A percentile compares a stretch with the other conserved stretches of the same genome.
Evolutionary conservation across 2,329 filamentous ascomycete species (phyloP).

Genomic region (Colletotrichum spinosum): DNA sequence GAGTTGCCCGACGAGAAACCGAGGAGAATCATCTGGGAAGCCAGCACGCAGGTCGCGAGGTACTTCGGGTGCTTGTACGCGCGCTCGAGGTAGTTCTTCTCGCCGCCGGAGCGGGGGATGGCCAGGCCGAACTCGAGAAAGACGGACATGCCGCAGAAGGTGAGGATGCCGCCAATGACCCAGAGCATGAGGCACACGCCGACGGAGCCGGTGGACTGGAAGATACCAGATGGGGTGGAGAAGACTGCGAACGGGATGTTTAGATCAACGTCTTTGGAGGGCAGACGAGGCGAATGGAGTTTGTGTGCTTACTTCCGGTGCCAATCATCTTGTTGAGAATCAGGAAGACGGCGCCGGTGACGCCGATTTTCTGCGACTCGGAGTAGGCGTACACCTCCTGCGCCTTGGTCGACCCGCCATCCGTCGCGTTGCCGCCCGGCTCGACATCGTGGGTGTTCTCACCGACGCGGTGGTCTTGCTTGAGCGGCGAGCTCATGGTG

Average conservation of each 20-base stretch:
- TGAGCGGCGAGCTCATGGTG: conserved; percentile 24
- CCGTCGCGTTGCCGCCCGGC: not conserved
- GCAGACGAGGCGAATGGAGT: not conserved
- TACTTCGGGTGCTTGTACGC: conserved; percentile 70
- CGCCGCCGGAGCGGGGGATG: conserved; percentile 71
- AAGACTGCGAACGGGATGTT: conserved; percentile 53
- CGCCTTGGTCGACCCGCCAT: conserved; percentile 23
- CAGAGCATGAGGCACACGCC: conserved; percentile 54
- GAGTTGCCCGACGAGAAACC: conserved; percentile 71
- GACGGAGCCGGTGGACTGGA: conserved; percentile 63
- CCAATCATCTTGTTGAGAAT: conserved; percentile 71
- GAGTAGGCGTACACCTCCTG: conserved; percentile 49
- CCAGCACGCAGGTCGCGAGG: conserved; percentile 69
- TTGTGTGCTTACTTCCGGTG: conserved; percentile 60
- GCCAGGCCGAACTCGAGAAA: conserved; percentile 73
- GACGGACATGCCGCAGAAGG: conserved; percentile 69
- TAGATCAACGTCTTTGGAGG: not conserved
- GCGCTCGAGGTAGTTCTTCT: conserved; percentile 76
- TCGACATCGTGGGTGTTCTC: conserved; percentile 8
- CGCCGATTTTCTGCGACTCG: conserved; percentile 62
- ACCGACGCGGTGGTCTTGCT: conserved; percentile 22
- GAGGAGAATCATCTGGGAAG: conserved; percentile 70
- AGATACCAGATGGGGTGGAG: conserved; percentile 65
- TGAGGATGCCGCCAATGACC: conserved; percentile 57
- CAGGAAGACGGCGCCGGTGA: conserved; percentile 64